Conservation (phyloP, 345 rosid species). For the Laguncularia racemosa region DNA sequence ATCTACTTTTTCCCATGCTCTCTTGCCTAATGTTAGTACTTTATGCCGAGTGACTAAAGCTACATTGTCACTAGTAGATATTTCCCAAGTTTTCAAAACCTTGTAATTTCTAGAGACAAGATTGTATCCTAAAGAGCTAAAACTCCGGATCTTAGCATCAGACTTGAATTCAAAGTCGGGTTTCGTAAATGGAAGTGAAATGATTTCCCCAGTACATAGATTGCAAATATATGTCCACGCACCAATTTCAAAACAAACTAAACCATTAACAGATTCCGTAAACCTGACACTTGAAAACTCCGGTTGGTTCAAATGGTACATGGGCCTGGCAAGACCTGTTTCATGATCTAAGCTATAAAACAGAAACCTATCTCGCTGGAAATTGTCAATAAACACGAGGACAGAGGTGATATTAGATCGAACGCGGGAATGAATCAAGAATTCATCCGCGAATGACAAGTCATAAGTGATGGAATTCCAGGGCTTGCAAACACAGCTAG, state of each 20-base stretch:
- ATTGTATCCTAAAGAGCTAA: constrained; percentile 5
- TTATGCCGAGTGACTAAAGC: constrained; percentile 4
- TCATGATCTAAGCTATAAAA: constrained; percentile 6
- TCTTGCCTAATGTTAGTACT: constrained; percentile 2
- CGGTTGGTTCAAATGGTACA: background rate
- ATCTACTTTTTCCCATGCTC: constrained; percentile 3
- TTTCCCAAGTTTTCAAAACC: constrained; percentile 7
- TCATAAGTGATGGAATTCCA: constrained; percentile 2
- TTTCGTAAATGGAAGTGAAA: background rate
- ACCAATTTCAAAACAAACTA: constrained; percentile 5
- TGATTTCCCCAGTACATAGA: constrained; percentile 1
- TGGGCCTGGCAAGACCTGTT: background rate
- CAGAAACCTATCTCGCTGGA: background rate
- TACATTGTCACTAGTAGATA: background rate
- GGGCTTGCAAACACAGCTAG: background rate
- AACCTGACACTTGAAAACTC: background rate
- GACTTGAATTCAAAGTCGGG: background rate
- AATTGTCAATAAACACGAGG: background rate
- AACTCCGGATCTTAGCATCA: background rate
- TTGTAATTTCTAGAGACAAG: constrained; percentile 2
- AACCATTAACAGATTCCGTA: constrained; percentile 2
- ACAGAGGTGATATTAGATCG: background rate
- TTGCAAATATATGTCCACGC: background rate
- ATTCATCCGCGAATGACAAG: background rate
- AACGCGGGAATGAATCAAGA: background rate